These are phyloP conservation scores for Candida tibetensis DNA, from an alignment of 805 yeast genomes.

Conservation along the genomic window DNA sequence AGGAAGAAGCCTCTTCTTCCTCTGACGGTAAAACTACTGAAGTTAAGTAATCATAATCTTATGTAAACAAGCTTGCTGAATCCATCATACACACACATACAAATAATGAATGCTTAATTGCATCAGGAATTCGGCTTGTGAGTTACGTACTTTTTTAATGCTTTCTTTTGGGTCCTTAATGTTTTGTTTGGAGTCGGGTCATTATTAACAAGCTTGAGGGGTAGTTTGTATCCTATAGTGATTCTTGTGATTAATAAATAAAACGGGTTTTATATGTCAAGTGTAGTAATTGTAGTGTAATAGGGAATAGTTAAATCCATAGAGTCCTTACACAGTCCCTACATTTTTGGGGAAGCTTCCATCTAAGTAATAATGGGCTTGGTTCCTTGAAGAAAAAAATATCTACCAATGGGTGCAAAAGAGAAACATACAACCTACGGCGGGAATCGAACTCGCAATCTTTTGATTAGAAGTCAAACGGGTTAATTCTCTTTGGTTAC, in stretches of 20 bases:
- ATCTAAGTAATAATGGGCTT: no score
- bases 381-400: no score
- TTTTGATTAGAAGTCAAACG: not conserved
- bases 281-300: no score
- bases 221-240: not conserved
- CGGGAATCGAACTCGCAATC: not conserved
- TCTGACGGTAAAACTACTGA: slow-evolving; percentile 4
- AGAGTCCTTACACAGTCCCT: no score
- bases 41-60: not conserved
- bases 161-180: not conserved
- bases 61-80: no score
- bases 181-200: not conserved
- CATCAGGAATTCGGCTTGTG: not conserved
- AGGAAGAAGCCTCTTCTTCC: slow-evolving; percentile 12
- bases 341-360: no score
- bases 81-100: not conserved
- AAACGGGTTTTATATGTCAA: no score
- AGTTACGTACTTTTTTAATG: no score
- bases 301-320: no score
- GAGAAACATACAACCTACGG: not conserved
- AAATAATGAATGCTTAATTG: not conserved
- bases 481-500: no score
- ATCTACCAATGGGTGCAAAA: not conserved
- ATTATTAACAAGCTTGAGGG: not conserved
- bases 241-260: no score